These are phyloP conservation scores for Lanmaoa rubissima DNA, from an alignment of 768 basidiomycete genomes.

Conservation along the genomic window DNA sequence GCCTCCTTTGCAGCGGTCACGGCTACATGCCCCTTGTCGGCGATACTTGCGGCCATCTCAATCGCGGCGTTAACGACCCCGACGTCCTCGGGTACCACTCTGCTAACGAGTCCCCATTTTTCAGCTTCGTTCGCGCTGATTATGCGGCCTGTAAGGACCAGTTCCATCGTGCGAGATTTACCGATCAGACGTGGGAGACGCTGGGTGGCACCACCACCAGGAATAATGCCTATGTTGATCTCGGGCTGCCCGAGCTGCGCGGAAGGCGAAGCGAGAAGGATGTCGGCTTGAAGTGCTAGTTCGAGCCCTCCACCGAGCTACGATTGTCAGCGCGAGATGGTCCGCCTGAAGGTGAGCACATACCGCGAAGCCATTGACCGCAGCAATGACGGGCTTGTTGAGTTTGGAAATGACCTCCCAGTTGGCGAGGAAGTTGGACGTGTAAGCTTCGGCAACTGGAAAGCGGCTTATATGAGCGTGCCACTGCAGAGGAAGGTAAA, in stretches of 20 bases:
- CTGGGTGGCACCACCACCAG: constrained; percentile 93
- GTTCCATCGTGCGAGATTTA: constrained; percentile 93
- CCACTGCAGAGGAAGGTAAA: not conserved
- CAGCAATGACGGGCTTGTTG: constrained; percentile 93
- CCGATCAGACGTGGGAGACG: constrained; percentile 83
- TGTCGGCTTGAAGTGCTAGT: constrained; percentile 94
- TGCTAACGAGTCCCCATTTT: constrained; percentile 82
- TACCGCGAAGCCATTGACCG: constrained; percentile 92
- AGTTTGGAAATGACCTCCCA: constrained; percentile 75
- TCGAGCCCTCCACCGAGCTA: constrained; percentile 98
- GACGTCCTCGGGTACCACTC: constrained; percentile 73
- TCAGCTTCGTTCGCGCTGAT: constrained; percentile 82
- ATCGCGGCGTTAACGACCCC: constrained; percentile 89
- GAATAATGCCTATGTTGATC: constrained; percentile 93
- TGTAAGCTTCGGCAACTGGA: constrained; percentile 83
- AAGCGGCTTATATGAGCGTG: not conserved
- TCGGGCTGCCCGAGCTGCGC: constrained; percentile 96
- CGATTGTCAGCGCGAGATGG: not conserved
- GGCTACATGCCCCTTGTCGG: constrained; percentile 78
- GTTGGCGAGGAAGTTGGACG: constrained; percentile 77
- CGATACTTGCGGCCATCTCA: constrained; percentile 72
- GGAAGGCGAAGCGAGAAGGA: constrained; percentile 85
- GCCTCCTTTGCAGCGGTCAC: constrained; percentile 91
- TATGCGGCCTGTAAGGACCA: constrained; percentile 84
- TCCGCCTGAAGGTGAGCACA: constrained; percentile 29